Base-by-base conservation (phyloP, 2,329 filamentous ascomycete species). In the Penicillium janthinellum region DNA sequence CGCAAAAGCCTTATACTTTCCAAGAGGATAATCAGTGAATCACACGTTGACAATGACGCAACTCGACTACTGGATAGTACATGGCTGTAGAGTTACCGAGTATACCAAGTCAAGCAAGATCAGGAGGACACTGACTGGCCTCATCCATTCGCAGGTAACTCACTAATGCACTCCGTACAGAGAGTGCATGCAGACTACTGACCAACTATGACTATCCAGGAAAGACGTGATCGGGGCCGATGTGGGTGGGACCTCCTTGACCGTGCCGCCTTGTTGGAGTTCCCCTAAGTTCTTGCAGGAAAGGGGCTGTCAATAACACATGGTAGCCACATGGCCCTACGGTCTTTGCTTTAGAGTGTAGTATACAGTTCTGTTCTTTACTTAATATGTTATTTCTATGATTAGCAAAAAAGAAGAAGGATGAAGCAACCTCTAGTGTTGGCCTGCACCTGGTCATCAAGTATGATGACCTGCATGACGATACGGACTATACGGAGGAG, bases 141-240 rank as follows among this genome's bases (percentile, higher is more conserved):
- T 49, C 31, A 49, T 34, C 28, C 34, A 10, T 31, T 31, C 7
- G 31, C 47, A 35, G 22, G 47, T 20, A 35, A 52, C 48, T 39
- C 44, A 47, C 44, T 47, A 31, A 31, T 47, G 44, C 44, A 31
- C 44, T 31, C 42, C 44, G 44, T 47, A 47, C 25, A 22, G 44
- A 22, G 44, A 47, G 44, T 47, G 25, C 44, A 47, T 47, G 42
- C 12, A 31, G 44, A 31, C 25, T 47, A 47, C 14, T 15, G 15
- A 47, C 44, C 25, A 22, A 31, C 44, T n/a, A 31, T 31, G 25
- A 52, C 37, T n/a, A n/a, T 28, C 8, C 25, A 39, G 35, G 35
- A 39, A 52, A 38, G 49, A 52, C 54, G 41, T 38, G 58, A 63
- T 62, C 60, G 25, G 41, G 55, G 59, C 51, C 52, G 55, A 55